These are phyloP conservation scores for Colletotrichum filicis DNA, from an alignment of 2,329 filamentous ascomycete genomes.

Conservation along the genomic window DNA sequence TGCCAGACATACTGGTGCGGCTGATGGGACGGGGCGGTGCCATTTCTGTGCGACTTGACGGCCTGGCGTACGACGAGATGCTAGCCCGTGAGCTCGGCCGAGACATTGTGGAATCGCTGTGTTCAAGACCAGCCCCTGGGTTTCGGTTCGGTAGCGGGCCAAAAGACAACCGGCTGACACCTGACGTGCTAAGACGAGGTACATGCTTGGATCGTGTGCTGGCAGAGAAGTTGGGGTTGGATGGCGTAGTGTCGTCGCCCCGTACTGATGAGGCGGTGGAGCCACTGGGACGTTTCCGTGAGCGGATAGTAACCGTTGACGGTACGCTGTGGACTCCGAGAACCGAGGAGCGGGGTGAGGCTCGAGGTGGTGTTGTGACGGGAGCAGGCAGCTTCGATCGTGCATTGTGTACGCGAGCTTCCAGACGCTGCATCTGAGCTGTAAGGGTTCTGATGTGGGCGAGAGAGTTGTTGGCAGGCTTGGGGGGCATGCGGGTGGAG, in stretches of 20 bases:
- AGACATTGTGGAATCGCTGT: conserved; percentile 57
- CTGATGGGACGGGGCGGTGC: conserved; percentile 71
- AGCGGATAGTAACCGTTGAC: conserved; percentile 72
- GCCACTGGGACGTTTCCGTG: conserved; percentile 74
- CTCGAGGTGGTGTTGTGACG: conserved; percentile 78
- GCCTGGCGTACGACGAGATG: conserved; percentile 64
- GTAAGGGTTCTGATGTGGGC: conserved; percentile 94
- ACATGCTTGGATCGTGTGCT: conserved; percentile 61
- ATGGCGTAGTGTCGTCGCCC: conserved; percentile 58
- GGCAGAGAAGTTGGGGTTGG: conserved; percentile 42
- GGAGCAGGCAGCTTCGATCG: conserved; percentile 92
- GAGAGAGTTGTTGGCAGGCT: conserved; percentile 76
- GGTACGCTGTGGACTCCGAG: conserved; percentile 57
- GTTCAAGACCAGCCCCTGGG: conserved; percentile 52
- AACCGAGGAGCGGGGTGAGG: conserved; percentile 74
- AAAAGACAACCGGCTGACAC: conserved; percentile 72
- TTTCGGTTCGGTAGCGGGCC: conserved; percentile 69
- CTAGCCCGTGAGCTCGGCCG: conserved; percentile 82
- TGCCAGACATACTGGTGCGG: conserved; percentile 68
- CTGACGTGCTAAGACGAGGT: conserved; percentile 69
- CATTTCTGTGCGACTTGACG: conserved; percentile 65
- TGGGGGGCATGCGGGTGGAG: conserved; percentile 61
- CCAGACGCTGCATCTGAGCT: conserved; percentile 96
- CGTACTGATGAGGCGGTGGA: conserved; percentile 59
- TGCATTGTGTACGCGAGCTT: conserved; percentile 90